Base-by-base conservation (phyloP, 2,329 filamentous ascomycete species). In the Tolypocladium guangdongense region DNA sequence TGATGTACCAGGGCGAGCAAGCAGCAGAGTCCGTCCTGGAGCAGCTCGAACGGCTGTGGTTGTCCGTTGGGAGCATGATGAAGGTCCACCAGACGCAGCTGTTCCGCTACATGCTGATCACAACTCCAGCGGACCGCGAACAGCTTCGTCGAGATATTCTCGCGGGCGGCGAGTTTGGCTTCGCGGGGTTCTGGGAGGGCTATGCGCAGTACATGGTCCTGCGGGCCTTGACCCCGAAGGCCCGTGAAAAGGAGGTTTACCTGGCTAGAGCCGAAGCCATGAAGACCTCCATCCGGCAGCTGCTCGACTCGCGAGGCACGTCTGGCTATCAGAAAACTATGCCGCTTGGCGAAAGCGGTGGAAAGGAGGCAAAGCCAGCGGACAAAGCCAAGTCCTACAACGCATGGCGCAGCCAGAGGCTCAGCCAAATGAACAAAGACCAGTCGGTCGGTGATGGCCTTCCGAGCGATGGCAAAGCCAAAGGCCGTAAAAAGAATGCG, bases 151-250 rank as follows among this genome's bases (percentile, higher is more conserved):
- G 35, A 24, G 48, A 50, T 8, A 50, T 50, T 12, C 37, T 53
- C 36, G 20, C 32, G 10, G 24, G 47, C 14, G 46, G 38, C 16
- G 27, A 53, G 37, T 35, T 38, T 22, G 36, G n/a, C 4, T 20
- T n/a, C 14, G 35, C 4, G 12, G 37, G 30, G 1, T 49, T 24
- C 38, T 43, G 36, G 32, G 43, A 50, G 20, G 33, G 35, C 14
- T 53, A 49, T 35, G 38, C 27, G 14, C 46, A 49, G n/a, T 45
- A 22, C 46, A 53, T 50, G 52, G 12, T 53, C 30, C 36, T 53
- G 1, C 20, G 46, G 4, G 46, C 46, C 16, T 33, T 50, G 39
- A 35, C 46, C 22, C 33, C 52, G 6, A 49, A 27, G 16, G 2
- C 24, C 4, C 48, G 52, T 27, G 52, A 39, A 4, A 50, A 53